Percentiles rank a stretch among this genome's conserved stretches.
phyloP scores from a whole-genome alignment of 495 filamentous ascomycete genomes.

The Trichocladium uniseriatum region DNA sequence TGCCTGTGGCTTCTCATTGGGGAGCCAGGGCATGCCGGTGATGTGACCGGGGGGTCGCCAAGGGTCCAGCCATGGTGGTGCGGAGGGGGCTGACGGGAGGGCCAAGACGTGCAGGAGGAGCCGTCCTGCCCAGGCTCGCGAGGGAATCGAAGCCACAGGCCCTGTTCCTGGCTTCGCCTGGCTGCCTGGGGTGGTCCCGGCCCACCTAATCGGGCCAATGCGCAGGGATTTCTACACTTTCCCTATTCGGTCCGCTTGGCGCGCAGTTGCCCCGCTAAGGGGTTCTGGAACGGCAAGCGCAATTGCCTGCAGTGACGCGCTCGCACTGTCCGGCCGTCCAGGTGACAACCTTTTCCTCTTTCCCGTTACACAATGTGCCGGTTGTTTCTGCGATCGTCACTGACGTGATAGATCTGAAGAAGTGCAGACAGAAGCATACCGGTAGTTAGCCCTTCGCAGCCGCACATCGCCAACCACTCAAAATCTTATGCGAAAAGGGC shows the following conservation, averaged over 20 bases:
- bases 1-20: conserved; percentile 13
- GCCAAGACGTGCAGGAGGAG: conserved; percentile 8
- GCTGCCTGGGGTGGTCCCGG: not conserved
- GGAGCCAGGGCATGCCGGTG: conserved; percentile 2
- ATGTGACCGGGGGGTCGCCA: conserved; percentile 10
- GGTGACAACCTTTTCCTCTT: no score
- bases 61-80: conserved; percentile 15
- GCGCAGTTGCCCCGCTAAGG: not conserved
- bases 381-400: no score
- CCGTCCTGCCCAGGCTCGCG: not conserved
- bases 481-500: no score
- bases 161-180: not conserved
- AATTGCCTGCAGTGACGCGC: not conserved
- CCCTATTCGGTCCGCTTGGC: not conserved
- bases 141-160: no score
- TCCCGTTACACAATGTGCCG: no score
- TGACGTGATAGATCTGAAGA: no score
- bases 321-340: conserved; percentile 5
- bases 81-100: conserved; percentile 8
- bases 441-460: no score
- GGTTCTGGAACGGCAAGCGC: not conserved
- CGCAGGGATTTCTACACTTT: not conserved
- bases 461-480: no score
- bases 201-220: not conserved
- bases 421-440: no score